Evolutionary conservation across 2,329 filamentous ascomycete species (phyloP), one percentile per base, ranked within the genome.

Genomic region (Aureobasidium sp.): DNA sequence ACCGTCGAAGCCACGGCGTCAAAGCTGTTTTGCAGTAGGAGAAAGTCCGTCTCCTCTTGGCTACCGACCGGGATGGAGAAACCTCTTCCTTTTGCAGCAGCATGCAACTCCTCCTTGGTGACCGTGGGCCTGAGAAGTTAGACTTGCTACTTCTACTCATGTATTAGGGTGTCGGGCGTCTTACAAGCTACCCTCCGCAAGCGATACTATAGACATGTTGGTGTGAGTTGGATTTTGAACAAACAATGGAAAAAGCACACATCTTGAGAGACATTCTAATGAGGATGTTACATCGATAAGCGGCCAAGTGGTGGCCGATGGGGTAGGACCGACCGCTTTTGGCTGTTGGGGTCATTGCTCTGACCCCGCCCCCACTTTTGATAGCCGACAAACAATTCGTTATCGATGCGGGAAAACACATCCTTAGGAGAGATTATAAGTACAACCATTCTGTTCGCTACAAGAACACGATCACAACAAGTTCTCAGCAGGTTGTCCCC

Each of bases 11-110:
- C 61, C 7, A 66, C 65, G 9, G 68, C 66, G 51, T 70, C 68
- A 61, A 71, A 70, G 59, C 66, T 68, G 62, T 70, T 70, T 27
- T 66, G 67, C 61, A 71, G 68, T 6, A 69, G 61, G 2, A 68
- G 64, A 47, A 69, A 70, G 15, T 66, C 66, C 7, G 64, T 60
- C 55, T 70, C 69, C 45, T 69, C 65, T 14, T 61, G 47, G 25
- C 66, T 67, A 6, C 64, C 65, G 8, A 62, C 31, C 27, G 66
- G 20, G 51, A 71, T 67, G 37, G 64, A 37, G 60, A 69, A 70
- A 53, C 67, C 67, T 64, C 64, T 67, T 17, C 64, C 63, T 37
- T 62, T 51, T 31, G 66, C 67, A 31, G 68, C 62, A 39, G 63
- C 61, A 47, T 64, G 58, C 25, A 71, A 58, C 48, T 71, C 69